phyloP scores from a whole-genome alignment of 1,284 basidiomycete species.

The Fistulinella staudtii region DNA sequence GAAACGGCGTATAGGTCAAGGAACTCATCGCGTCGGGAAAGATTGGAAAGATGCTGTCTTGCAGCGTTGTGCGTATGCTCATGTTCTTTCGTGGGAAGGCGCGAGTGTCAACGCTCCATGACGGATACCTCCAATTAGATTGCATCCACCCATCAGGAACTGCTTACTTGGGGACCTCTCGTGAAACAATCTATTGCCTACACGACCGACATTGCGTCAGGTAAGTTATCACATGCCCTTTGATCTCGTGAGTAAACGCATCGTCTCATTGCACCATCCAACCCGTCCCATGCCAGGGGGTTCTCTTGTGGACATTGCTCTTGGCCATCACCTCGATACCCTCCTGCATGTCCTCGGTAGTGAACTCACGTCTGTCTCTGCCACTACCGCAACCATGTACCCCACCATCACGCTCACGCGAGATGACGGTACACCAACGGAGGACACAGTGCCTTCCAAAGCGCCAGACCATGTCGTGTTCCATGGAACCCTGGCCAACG shows the following conservation, averaged over 20 bases:
- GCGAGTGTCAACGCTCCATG: neutral
- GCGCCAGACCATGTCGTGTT: slow-evolving; percentile 12
- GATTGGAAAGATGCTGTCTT: slow-evolving; percentile 12
- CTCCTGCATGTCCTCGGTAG: slow-evolving; percentile 14
- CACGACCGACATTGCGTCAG: slow-evolving; percentile 5
- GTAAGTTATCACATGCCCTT: no score
- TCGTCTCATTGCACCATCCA: no score
- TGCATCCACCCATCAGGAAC: slow-evolving; percentile 5
- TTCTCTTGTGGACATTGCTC: slow-evolving; percentile 7
- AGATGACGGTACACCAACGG: slow-evolving; percentile 13
- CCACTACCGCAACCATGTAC: slow-evolving; percentile 11
- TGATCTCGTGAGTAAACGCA: no score
- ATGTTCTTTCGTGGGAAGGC: neutral
- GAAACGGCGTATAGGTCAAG: slow-evolving; percentile 4
- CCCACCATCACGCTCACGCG: slow-evolving; percentile 9
- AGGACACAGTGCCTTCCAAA: slow-evolving; percentile 2
- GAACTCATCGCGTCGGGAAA: slow-evolving; percentile 11
- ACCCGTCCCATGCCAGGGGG: no score
- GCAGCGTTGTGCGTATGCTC: slow-evolving; percentile 9
- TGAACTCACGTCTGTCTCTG: slow-evolving; percentile 7
- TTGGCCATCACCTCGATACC: slow-evolving; percentile 14
- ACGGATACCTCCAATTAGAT: slow-evolving; percentile 4
- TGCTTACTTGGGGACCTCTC: slow-evolving; percentile 6
- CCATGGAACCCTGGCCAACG: slow-evolving; percentile 11
- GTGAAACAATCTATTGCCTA: slow-evolving; percentile 7